Conservation (phyloP, 2,329 filamentous ascomycete genomes). For the Colletotrichum filicis region DNA sequence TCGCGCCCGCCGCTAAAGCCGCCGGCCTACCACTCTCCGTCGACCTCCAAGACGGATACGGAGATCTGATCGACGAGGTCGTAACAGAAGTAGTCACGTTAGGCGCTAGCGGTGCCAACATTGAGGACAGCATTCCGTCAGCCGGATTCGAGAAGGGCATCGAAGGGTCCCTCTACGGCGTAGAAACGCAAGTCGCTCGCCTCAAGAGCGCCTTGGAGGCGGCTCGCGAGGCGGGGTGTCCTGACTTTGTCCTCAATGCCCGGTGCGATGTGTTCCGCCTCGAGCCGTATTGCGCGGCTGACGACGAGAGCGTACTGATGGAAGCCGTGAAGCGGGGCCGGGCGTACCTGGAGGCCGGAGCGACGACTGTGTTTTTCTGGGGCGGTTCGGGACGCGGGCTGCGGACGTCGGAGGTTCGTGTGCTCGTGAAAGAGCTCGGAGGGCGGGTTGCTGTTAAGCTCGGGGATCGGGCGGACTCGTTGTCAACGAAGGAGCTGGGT, state of each 20-base stretch:
- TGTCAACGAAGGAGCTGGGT: conserved; percentile 56
- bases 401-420: conserved; percentile 56
- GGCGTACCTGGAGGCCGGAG: conserved; percentile 67
- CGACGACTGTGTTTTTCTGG: conserved; percentile 71
- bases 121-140: conserved; percentile 62
- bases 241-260: conserved; percentile 68
- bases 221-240: conserved; percentile 58
- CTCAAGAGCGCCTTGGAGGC: conserved; percentile 54
- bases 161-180: conserved; percentile 44
- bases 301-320: conserved; percentile 49
- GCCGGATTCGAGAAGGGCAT: conserved; percentile 47
- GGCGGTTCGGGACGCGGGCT: conserved; percentile 58
- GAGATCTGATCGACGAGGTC: conserved; percentile 54
- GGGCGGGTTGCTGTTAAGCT: conserved; percentile 62
- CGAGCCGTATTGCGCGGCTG: conserved; percentile 40
- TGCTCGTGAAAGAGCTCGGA: conserved; percentile 58
- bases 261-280: conserved; percentile 63
- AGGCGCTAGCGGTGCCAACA: conserved; percentile 67
- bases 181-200: conserved; percentile 59
- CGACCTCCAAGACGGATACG: conserved; percentile 72
- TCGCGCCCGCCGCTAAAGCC: conserved; percentile 54
- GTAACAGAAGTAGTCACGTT: conserved; percentile 57
- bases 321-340: conserved; percentile 65
- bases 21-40: conserved; percentile 62
- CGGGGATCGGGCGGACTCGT: conserved; percentile 46